Evolutionary conservation across 2,329 filamentous ascomycete genomes (phyloP).

Genomic region (Paraphoma chrysanthemicola): DNA sequence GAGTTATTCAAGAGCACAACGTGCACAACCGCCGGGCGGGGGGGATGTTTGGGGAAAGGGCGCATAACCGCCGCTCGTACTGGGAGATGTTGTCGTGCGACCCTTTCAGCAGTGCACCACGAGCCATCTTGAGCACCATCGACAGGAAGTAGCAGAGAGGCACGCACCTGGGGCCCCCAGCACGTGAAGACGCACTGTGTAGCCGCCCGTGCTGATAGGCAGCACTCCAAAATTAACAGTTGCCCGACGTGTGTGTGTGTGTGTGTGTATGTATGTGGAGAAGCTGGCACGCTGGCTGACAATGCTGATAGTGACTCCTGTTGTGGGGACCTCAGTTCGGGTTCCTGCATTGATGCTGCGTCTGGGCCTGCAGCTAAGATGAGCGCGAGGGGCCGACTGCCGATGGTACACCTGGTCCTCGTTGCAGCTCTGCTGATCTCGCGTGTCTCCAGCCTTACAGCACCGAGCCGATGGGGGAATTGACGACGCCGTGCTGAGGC

Average conservation of each 20-base stretch:
- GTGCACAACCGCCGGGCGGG: constrained; percentile 6
- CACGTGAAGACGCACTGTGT: background rate
- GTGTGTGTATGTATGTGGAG: too few relatives aligned
- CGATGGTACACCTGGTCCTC: constrained; percentile 6
- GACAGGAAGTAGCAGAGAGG: background rate
- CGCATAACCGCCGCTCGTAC: constrained; percentile 19
- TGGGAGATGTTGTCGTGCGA: constrained; percentile 8
- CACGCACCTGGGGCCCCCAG: too few relatives aligned
- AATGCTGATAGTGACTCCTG: background rate
- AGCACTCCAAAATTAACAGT: background rate
- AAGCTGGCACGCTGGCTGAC: background rate
- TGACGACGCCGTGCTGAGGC: constrained; percentile 1
- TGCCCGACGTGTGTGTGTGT: too few relatives aligned
- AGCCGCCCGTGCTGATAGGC: constrained; percentile 16
- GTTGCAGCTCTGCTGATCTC: background rate
- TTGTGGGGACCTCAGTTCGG: constrained; percentile 17
- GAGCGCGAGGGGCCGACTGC: constrained; percentile 10
- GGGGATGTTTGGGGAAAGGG: constrained; percentile 5
- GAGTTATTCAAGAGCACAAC: constrained; percentile 16
- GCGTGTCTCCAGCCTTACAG: background rate
- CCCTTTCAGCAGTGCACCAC: constrained; percentile 1
- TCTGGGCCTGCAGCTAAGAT: constrained; percentile 25
- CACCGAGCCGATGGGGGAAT: background rate
- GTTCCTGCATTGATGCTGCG: constrained; percentile 32
- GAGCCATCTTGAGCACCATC: too few relatives aligned